Percentiles rank a stretch among this genome's conserved stretches.
phyloP scores from a whole-genome alignment of 768 basidiomycete species.

The Clitopilus hobsonii region DNA sequence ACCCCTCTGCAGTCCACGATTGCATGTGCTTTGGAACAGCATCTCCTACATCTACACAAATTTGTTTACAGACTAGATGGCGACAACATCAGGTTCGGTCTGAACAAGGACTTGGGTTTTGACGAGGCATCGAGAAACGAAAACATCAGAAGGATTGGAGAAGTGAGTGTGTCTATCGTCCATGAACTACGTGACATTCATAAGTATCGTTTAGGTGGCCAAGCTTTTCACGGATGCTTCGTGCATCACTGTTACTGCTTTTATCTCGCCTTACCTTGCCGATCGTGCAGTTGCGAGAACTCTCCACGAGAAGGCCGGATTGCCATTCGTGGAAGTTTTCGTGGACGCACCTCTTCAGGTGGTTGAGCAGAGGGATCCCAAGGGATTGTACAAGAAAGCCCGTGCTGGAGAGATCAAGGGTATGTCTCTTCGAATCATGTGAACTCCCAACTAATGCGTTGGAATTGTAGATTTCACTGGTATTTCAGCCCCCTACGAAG shows the following conservation, averaged over 20 bases:
- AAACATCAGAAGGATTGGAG: slow-evolving; percentile 95
- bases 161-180: slow-evolving; percentile 46
- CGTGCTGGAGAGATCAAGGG: slow-evolving; percentile 95
- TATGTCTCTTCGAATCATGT: slow-evolving; percentile 22
- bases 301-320: slow-evolving; percentile 65
- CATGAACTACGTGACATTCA: slow-evolving; percentile 4
- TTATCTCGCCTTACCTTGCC: slow-evolving; percentile 95
- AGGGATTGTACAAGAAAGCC: slow-evolving; percentile 96
- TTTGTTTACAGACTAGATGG: slow-evolving; percentile 93
- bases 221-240: slow-evolving; percentile 90
- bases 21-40: slow-evolving; percentile 94
- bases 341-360: slow-evolving; percentile 87
- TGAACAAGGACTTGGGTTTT: slow-evolving; percentile 96
- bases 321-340: slow-evolving; percentile 92
- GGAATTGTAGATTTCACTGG: slow-evolving; percentile 86
- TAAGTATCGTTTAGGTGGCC: slow-evolving; percentile 61
- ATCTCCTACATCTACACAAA: slow-evolving; percentile 80
- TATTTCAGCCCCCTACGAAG: slow-evolving; percentile 95
- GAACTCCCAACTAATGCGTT: background rate
- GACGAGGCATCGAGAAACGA: slow-evolving; percentile 88
- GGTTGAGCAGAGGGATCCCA: slow-evolving; percentile 92
- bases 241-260: slow-evolving; percentile 87
- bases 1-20: slow-evolving; percentile 73
- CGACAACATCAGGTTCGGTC: slow-evolving; percentile 91
- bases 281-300: slow-evolving; percentile 82